Conservation (phyloP, 2,329 filamentous ascomycete genomes). For the Colletotrichum navitas region DNA sequence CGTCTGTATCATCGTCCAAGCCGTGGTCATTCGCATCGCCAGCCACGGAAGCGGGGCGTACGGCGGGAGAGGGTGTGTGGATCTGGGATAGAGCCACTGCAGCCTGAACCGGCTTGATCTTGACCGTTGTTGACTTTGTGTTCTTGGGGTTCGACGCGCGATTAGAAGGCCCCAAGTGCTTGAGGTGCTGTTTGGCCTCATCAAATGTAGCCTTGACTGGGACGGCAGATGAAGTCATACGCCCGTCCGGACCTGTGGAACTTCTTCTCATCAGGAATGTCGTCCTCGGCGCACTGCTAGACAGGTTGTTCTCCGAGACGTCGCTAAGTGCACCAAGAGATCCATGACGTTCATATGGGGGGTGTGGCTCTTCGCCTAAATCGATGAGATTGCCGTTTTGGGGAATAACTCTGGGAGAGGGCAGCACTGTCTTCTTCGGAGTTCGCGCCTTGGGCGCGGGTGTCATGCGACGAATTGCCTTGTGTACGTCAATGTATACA, state of each 20-base stretch:
- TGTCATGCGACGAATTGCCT: conserved; percentile 90
- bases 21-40: conserved; percentile 31
- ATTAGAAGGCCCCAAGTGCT: conserved; percentile 76
- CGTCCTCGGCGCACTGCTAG: conserved; percentile 64
- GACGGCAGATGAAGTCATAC: conserved; percentile 60
- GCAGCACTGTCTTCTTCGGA: conserved; percentile 53
- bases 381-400: conserved; percentile 48
- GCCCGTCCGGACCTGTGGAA: conserved; percentile 67
- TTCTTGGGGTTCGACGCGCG: conserved; percentile 73
- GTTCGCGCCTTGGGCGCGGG: conserved; percentile 83
- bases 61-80: conserved; percentile 42
- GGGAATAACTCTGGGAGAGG: conserved; percentile 43
- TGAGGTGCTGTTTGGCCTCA: conserved; percentile 73
- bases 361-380: conserved; percentile 56
- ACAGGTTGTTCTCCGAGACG: conserved; percentile 51
- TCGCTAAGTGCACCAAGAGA: conserved; percentile 57
- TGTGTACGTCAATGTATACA: conserved; percentile 98
- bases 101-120: conserved; percentile 71
- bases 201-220: conserved; percentile 71
- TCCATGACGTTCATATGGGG: conserved; percentile 48
- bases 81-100: conserved; percentile 55
- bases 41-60: conserved; percentile 44
- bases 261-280: conserved; percentile 72
- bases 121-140: conserved; percentile 73
- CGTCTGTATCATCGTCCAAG: conserved; percentile 34